Conservation (phyloP, 1,284 basidiomycete genomes). For the Irpex sp. region DNA sequence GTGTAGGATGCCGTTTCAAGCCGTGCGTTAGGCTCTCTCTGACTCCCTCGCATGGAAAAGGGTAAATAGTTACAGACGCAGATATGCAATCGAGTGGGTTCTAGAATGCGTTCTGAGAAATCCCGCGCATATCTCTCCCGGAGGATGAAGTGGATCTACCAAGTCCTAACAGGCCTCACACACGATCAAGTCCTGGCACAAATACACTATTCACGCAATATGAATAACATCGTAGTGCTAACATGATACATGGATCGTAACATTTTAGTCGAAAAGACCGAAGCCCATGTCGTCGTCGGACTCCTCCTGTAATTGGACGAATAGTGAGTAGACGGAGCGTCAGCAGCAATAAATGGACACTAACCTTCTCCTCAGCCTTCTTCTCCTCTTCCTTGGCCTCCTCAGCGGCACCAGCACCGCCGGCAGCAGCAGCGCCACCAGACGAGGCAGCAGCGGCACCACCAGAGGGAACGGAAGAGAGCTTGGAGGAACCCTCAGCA, state of each 20-base stretch:
- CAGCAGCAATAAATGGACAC: constrained; percentile 18
- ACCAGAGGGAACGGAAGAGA: constrained; percentile 90
- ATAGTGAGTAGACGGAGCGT: constrained; percentile 16
- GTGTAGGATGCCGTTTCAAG: too few species aligned
- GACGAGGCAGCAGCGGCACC: constrained; percentile 63
- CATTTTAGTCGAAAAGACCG: constrained; percentile 86
- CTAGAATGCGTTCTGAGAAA: too few species aligned
- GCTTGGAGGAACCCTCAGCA: constrained; percentile 88
- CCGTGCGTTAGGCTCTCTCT: not conserved
- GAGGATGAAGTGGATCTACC: too few species aligned
- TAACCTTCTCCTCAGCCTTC: constrained; percentile 77
- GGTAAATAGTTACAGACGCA: too few species aligned
- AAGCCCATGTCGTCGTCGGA: constrained; percentile 93
- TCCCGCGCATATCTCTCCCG: too few species aligned
- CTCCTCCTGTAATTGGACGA: constrained; percentile 56
- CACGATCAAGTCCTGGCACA: not conserved
- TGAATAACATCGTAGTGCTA: constrained; percentile 3
- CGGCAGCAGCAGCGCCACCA: constrained; percentile 54
- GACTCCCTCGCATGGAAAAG: too few species aligned
- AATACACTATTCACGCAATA: not conserved
- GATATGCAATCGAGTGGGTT: too few species aligned
- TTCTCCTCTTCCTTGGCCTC: constrained; percentile 73
- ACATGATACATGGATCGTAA: constrained; percentile 8
- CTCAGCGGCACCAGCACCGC: constrained; percentile 59
- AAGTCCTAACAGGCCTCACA: not conserved